A percentile compares a stretch with the other conserved stretches of the same genome.
These are phyloP conservation scores for Lichtheimia ramosa DNA, from an alignment of 371 early-diverging fungal species.

Conservation along the genomic window DNA sequence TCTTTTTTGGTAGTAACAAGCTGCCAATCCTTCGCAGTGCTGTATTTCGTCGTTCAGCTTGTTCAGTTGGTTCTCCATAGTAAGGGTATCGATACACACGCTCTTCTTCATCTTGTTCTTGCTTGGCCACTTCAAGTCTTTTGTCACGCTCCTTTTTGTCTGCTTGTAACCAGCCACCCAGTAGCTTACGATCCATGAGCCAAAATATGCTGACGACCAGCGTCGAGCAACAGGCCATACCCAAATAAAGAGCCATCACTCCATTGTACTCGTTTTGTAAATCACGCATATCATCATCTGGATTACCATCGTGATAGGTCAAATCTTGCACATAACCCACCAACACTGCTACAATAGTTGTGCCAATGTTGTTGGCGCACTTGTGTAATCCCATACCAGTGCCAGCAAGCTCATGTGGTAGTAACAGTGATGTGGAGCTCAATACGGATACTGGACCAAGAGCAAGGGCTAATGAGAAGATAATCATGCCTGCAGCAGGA, in stretches of 20 bases:
- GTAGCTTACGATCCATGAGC: conserved; percentile 30
- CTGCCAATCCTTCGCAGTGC: conserved; percentile 32
- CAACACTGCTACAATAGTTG: conserved; percentile 47
- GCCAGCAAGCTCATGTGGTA: conserved; percentile 46
- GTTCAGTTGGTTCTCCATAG: conserved; percentile 14
- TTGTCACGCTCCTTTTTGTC: conserved; percentile 30
- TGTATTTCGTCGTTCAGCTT: conserved; percentile 14
- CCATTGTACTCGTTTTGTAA: conserved; percentile 38
- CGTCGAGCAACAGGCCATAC: conserved; percentile 25
- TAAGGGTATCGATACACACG: conserved; percentile 18
- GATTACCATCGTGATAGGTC: conserved; percentile 43
- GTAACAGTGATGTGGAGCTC: conserved; percentile 37
- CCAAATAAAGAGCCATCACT: conserved; percentile 43
- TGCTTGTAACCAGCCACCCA: conserved; percentile 44
- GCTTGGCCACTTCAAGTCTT: conserved; percentile 27
- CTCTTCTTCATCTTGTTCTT: conserved; percentile 26
- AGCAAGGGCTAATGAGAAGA: conserved; percentile 47
- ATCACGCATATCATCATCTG: conserved; percentile 29
- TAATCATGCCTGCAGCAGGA: conserved; percentile 47
- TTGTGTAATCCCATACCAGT: conserved; percentile 55
- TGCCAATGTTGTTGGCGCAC: conserved; percentile 48
- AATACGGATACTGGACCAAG: conserved; percentile 47
- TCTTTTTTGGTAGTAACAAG: conserved; percentile 18
- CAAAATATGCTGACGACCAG: conserved; percentile 28
- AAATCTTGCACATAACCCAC: conserved; percentile 55